phyloP scores from a whole-genome alignment of 2,329 filamentous ascomycete genomes.

The Grosmannia clavigera region DNA sequence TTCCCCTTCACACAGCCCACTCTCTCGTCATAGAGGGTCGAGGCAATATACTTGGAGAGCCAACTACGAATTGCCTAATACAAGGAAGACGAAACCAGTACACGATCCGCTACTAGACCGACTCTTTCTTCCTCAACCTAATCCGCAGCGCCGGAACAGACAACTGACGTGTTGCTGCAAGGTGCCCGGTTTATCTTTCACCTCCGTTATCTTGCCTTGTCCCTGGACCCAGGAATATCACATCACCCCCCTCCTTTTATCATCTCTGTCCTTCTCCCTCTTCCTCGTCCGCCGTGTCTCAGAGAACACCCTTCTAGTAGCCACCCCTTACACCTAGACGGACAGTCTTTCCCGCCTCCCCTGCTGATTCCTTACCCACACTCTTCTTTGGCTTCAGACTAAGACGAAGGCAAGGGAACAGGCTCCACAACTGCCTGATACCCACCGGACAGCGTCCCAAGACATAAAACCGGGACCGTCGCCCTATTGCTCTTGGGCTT shows the following conservation, averaged over 20 bases:
- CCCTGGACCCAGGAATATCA: background rate
- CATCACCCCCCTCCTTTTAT: background rate
- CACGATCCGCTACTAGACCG: conserved; percentile 1
- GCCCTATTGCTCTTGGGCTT: background rate
- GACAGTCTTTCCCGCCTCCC: background rate
- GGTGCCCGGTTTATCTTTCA: background rate
- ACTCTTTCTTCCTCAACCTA: background rate
- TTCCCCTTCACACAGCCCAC: background rate
- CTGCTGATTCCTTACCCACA: background rate
- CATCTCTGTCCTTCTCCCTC: background rate
- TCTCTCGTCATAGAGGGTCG: background rate
- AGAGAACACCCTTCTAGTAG: background rate
- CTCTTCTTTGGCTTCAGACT: background rate
- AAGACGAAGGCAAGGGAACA: background rate
- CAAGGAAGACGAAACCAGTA: background rate
- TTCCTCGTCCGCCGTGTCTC: background rate
- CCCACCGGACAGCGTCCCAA: background rate
- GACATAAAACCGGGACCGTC: background rate
- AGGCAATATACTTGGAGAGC: background rate
- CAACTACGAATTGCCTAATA: background rate
- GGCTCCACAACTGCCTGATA: background rate
- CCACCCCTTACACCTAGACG: background rate
- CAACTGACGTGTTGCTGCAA: background rate
- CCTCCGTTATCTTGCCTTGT: background rate
- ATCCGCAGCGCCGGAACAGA: background rate